Conservation (phyloP, 768 basidiomycete species). For the Boletus reticulatus region DNA sequence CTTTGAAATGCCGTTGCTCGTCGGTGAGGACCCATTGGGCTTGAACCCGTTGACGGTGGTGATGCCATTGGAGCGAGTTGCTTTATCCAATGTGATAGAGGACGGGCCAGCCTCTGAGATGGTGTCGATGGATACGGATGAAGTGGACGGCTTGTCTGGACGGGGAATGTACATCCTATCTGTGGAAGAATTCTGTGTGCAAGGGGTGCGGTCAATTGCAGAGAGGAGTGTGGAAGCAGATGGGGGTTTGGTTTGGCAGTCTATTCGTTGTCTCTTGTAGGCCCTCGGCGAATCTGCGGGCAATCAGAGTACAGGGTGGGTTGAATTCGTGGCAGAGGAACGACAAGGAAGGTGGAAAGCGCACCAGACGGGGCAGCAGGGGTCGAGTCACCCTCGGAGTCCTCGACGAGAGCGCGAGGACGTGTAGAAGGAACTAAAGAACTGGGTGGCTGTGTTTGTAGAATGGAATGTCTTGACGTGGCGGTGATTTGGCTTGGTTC, state of each 20-base stretch:
- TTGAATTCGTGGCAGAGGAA: slow-evolving; percentile 1
- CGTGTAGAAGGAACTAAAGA: slow-evolving; percentile 67
- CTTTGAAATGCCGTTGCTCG: slow-evolving; percentile 52
- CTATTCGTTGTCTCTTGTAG: slow-evolving; percentile 70
- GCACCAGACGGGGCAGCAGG: slow-evolving; percentile 26
- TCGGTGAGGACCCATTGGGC: slow-evolving; percentile 36
- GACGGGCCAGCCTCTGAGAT: slow-evolving; percentile 54
- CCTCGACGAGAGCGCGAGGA: slow-evolving; percentile 60
- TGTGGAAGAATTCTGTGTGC: slow-evolving; percentile 28
- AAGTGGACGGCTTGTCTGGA: slow-evolving; percentile 45
- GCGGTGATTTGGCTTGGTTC: slow-evolving; percentile 26
- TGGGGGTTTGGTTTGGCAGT: slow-evolving; percentile 35
- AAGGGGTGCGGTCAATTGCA: slow-evolving; percentile 18
- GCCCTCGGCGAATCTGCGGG: slow-evolving; percentile 51
- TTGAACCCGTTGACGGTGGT: slow-evolving; percentile 44
- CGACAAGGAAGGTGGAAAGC: background rate
- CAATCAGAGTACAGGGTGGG: background rate
- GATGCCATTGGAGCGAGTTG: slow-evolving; percentile 31
- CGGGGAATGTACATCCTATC: slow-evolving; percentile 53
- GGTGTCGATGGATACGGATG: slow-evolving; percentile 45
- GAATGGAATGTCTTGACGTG: slow-evolving; percentile 26
- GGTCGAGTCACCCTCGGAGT: slow-evolving; percentile 37
- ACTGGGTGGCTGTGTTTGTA: slow-evolving; percentile 24
- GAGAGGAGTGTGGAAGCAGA: slow-evolving; percentile 32
- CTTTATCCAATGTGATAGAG: slow-evolving; percentile 36